These are phyloP conservation scores for Neonectria hederae DNA, from an alignment of 2,329 filamentous ascomycete species.

Conservation along the genomic window DNA sequence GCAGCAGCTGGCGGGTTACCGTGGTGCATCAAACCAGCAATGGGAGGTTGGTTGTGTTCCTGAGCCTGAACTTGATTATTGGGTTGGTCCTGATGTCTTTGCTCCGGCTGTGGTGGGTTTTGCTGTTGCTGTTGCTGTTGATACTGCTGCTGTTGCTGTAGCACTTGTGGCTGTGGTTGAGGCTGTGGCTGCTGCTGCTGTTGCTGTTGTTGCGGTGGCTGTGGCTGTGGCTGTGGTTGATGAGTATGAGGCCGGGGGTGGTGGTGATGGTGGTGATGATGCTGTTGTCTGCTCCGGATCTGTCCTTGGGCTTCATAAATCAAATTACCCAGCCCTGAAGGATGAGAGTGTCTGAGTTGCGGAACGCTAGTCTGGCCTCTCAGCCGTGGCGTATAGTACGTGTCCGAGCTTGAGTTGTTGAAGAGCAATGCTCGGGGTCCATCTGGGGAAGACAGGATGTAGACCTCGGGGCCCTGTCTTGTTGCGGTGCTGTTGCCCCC, in stretches of 20 bases:
- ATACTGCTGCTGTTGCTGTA: conserved; percentile 28
- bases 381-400: conserved; percentile 60
- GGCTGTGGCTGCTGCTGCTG: conserved; percentile 19
- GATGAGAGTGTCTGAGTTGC: conserved; percentile 37
- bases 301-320: conserved; percentile 34
- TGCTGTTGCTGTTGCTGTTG: conserved; percentile 27
- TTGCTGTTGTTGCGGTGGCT: conserved; percentile 25
- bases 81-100: conserved; percentile 35
- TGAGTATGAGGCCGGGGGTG: conserved; percentile 33
- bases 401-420: conserved; percentile 58
- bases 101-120: conserved; percentile 34
- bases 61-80: conserved; percentile 31
- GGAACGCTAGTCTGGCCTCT: conserved; percentile 41
- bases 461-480: conserved; percentile 59
- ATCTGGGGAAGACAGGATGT: conserved; percentile 68
- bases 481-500: conserved; percentile 38
- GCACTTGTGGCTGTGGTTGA: too few relatives aligned
- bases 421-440: conserved; percentile 68
- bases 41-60: conserved; percentile 32
- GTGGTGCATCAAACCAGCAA: conserved; percentile 45
- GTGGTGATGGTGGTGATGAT: conserved; percentile 40
- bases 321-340: conserved; percentile 23
- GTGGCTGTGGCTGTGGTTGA: conserved; percentile 26
- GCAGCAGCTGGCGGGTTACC: conserved; percentile 52
- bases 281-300: conserved; percentile 37